These are phyloP conservation scores for Crithidia brevicula DNA, from an alignment of 208 protist species.

Conservation along the genomic window DNA sequence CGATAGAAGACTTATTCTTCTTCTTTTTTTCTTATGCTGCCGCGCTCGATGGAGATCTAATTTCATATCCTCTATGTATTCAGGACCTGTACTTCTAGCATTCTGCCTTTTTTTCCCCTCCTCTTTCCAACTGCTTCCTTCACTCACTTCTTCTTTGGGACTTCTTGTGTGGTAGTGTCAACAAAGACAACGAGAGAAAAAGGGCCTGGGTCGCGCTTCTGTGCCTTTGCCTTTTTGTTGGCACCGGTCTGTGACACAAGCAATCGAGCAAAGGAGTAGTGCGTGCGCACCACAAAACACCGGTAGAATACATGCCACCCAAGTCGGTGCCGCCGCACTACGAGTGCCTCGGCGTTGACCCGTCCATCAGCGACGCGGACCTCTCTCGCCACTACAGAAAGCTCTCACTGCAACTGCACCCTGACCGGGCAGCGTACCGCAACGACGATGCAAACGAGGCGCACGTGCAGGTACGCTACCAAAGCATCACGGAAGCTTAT, in stretches of 20 bases:
- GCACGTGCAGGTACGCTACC: conserved; percentile 52
- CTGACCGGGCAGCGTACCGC: conserved; percentile 76
- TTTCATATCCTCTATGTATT: too few species aligned
- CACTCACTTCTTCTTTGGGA: background rate
- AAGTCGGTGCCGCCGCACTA: conserved; percentile 55
- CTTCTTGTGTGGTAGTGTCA: background rate
- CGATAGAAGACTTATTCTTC: too few species aligned
- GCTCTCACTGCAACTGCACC: conserved; percentile 78
- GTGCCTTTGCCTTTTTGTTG: too few species aligned
- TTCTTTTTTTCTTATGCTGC: too few species aligned
- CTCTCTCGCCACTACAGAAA: conserved; percentile 64
- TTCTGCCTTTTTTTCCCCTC: background rate
- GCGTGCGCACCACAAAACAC: too few species aligned
- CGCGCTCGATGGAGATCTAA: too few species aligned
- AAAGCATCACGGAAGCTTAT: conserved; percentile 80
- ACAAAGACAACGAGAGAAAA: background rate
- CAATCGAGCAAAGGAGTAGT: too few species aligned
- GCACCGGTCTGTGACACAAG: too few species aligned
- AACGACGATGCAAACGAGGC: conserved; percentile 20
- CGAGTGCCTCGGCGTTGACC: conserved; percentile 64
- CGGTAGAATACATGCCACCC: background rate
- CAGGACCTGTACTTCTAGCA: too few species aligned
- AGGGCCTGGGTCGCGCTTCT: too few species aligned
- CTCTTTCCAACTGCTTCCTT: background rate
- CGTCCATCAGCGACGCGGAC: conserved; percentile 51